These are phyloP conservation scores for Dactylellina cionopaga DNA, from an alignment of 2,329 filamentous ascomycete species.

Conservation along the genomic window DNA sequence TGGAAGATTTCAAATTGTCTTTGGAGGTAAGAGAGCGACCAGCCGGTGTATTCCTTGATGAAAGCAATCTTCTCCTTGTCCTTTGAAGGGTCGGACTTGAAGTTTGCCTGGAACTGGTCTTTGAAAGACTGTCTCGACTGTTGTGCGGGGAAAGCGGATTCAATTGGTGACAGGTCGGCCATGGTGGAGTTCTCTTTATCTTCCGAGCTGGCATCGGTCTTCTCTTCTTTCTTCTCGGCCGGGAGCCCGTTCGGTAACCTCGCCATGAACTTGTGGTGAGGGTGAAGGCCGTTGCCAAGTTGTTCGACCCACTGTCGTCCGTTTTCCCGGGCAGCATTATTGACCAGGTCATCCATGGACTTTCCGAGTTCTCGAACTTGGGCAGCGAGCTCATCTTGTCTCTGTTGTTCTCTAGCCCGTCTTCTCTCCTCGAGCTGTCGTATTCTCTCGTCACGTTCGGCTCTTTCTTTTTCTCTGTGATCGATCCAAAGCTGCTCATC, in stretches of 20 bases:
- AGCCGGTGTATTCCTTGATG: constrained; percentile 21
- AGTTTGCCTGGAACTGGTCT: constrained; percentile 37
- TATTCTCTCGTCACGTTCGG: background rate
- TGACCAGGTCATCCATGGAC: background rate
- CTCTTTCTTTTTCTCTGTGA: constrained; percentile 3
- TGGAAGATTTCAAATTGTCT: constrained; percentile 16
- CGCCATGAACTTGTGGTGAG: background rate
- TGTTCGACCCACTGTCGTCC: constrained; percentile 8
- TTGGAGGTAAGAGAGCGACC: constrained; percentile 1
- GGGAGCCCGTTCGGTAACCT: background rate
- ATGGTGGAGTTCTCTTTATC: background rate
- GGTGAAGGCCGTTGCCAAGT: background rate
- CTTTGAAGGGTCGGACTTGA: constrained; percentile 45
- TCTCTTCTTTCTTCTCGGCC: background rate
- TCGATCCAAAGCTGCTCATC: constrained; percentile 21
- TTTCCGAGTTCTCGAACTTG: constrained; percentile 13
- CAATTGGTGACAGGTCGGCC: background rate
- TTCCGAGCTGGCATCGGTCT: background rate
- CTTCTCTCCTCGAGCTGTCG: background rate
- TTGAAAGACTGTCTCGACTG: constrained; percentile 7
- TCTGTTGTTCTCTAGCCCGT: constrained; percentile 1
- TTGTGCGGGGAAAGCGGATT: background rate
- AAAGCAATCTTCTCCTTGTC: constrained; percentile 32
- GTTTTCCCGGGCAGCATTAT: background rate
- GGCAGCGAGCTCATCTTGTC: constrained; percentile 7